Evolutionary conservation across 2,329 filamentous ascomycete species (phyloP).

Genomic region (Erysiphe pulchra): DNA sequence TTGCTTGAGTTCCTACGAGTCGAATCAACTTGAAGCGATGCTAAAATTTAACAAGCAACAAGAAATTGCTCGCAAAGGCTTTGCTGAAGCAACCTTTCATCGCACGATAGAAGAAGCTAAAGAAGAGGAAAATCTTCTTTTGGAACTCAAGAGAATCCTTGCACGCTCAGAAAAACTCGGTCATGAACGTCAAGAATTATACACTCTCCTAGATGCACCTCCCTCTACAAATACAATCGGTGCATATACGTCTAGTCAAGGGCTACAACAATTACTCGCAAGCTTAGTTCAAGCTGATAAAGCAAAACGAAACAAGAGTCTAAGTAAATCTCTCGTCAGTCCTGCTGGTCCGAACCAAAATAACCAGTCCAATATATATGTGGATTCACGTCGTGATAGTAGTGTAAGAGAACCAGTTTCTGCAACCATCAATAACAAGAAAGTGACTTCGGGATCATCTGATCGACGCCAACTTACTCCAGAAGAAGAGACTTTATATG

Average conservation of each 20-base stretch:
- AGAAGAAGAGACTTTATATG: slow-evolving; percentile 56
- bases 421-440: slow-evolving; percentile 14
- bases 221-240: slow-evolving; percentile 40
- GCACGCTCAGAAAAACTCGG: slow-evolving; percentile 67
- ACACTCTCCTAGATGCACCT: slow-evolving; percentile 66
- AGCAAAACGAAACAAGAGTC: slow-evolving; percentile 51
- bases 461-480: slow-evolving; percentile 46
- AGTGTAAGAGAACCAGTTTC: slow-evolving; percentile 12
- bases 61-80: slow-evolving; percentile 59
- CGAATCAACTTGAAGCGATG: slow-evolving; percentile 61
- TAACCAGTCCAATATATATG: slow-evolving; percentile 11
- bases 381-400: slow-evolving; percentile 15
- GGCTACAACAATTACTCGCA: slow-evolving; percentile 55
- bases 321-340: slow-evolving; percentile 31
- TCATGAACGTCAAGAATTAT: slow-evolving; percentile 68
- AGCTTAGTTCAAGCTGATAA: slow-evolving; percentile 66
- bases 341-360: slow-evolving; percentile 14
- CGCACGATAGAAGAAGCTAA: slow-evolving; percentile 68
- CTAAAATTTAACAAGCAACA: slow-evolving; percentile 60
- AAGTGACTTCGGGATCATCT: slow-evolving; percentile 13
- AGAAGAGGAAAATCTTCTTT: slow-evolving; percentile 71
- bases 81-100: slow-evolving; percentile 55
- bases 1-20: slow-evolving; percentile 73
- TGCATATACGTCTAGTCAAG: slow-evolving; percentile 57
- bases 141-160: slow-evolving; percentile 80